Base-by-base conservation (phyloP, 2,329 filamentous ascomycete species). In the Salinomyces thailandicus region DNA sequence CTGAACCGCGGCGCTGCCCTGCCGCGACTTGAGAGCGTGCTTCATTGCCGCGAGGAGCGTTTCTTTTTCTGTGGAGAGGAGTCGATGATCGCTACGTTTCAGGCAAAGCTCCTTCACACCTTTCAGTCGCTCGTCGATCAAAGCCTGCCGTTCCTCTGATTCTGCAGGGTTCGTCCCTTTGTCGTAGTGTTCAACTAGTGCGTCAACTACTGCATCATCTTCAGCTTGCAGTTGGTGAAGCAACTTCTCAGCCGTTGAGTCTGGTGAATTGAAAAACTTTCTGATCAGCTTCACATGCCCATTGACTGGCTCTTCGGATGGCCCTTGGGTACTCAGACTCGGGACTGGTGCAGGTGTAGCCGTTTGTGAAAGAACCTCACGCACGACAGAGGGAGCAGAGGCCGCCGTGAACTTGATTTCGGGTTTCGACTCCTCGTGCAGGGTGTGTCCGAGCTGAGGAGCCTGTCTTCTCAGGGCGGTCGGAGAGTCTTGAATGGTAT, bases 11-110 rank as follows among this genome's bases (percentile, higher is more conserved):
- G 35, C 24, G n/a, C n/a, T n/a, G 12, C 41, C 44, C 32, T 45
- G 35, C 5, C 45, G 43, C 12, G 45, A 37, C 13, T 40, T 45
- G 20, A 57, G 18, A 14, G 51, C 52, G 28, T 40, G 34, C 9
- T 40, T 38, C 24, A 57, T 35, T 6, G 40, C 46, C 3, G 39
- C 36, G n/a, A 39, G 44, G 4, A 50, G 43, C 15, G 41, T 33
- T 14, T 50, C 41, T 27, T 46, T 51, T 31, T 51, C 44, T 3
- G 41, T 43, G 5, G 40, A 19, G 14, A 53, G 37, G n/a, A 45
- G 31, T 24, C 36, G 37, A 35, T 51, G 43, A 9, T 38, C 40
- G n/a, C 27, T 36, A 9, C 47, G 42, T 32, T 43, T 47, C 8
- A 31, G 15, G 18, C 44, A 37, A 3, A 57, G 37, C 5, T 30